phyloP scores from a whole-genome alignment of 208 protist species.

The Trypanosoma rangeli region DNA sequence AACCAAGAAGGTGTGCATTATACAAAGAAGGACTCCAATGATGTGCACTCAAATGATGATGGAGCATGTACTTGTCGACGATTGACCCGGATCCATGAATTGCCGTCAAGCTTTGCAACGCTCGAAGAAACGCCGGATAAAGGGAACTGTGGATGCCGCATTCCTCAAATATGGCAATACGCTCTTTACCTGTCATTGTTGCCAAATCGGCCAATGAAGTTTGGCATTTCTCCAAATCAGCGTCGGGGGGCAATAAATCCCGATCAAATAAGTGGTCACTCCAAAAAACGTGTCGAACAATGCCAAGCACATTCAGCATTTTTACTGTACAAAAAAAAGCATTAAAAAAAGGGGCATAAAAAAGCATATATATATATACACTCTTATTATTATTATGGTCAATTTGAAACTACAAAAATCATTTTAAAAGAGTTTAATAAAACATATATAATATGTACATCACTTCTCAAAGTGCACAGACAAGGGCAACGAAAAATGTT shows the following conservation, averaged over 20 bases:
- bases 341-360: constrained; percentile 3
- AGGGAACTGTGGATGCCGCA: constrained; percentile 71
- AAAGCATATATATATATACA: constrained; percentile 11
- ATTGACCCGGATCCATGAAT: constrained; percentile 46
- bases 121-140: constrained; percentile 74
- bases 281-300: constrained; percentile 81
- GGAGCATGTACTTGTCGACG: constrained; percentile 64
- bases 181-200: constrained; percentile 74
- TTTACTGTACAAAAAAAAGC: constrained; percentile 4
- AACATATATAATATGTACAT: not conserved
- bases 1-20: constrained; percentile 56
- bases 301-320: constrained; percentile 73
- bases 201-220: constrained; percentile 61
- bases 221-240: constrained; percentile 52
- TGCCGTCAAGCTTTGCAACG: constrained; percentile 78
- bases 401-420: not conserved
- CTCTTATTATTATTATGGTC: no score
- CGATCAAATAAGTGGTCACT: constrained; percentile 66
- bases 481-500: not conserved
- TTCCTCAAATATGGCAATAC: constrained; percentile 61
- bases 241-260: constrained; percentile 64
- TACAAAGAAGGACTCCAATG: constrained; percentile 55
- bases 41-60: constrained; percentile 67
- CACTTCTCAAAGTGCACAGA: not conserved
- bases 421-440: not conserved